Base-by-base conservation (phyloP, 2,329 filamentous ascomycete genomes). In the Aspergillus sp. region DNA sequence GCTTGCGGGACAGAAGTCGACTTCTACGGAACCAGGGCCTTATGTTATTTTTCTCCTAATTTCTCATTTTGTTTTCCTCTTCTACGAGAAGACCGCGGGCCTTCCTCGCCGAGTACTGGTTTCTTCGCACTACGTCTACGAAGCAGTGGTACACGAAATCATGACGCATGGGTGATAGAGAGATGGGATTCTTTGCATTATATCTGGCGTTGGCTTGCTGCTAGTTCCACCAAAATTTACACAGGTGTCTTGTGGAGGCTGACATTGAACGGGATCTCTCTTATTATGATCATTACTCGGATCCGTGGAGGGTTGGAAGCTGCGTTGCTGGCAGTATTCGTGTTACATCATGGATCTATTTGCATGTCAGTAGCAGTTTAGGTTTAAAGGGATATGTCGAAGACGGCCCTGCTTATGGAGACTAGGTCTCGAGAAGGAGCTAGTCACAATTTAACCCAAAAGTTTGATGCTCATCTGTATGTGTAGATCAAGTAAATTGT, bases 121-220 rank as follows among this genome's bases (percentile, higher is more conserved):
- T 61, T 59, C 53, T 67, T 60, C 60, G 51, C 60, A 60, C 59
- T 59, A 51, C 55, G 57, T 64, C 52, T 60, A 45, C 49, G 51
- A 59, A 63, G 56, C 58, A 58, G 54, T 51, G 60, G 60, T 66
- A 58, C 60, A 62, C 56, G 54, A 56, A 59, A 61, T 57, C 54
- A 59, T 62, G 60, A 67, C 61, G 61, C 51, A 53, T 53, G 58
- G 62, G 53, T 64, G 61, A 64, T 69, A 71, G 64, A 69, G 64
- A 68, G 64, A 68, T 60, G 66, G 68, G 64, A 64, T 72, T 72
- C 61, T 67, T 75, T 75, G 73, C 73, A 75, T 75, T 75, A 64
- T 70, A 66, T 74, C 68, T 73, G 73, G 73, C 73, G 73, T 75
- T 75, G 70, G 70, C 72, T 72, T 72, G 70, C 68, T 70, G 66